Percentiles rank a stretch among this genome's conserved stretches.
These are phyloP conservation scores for Pseudocercospora crystallina DNA, from an alignment of 2,329 filamentous ascomycete species.

Conservation along the genomic window DNA sequence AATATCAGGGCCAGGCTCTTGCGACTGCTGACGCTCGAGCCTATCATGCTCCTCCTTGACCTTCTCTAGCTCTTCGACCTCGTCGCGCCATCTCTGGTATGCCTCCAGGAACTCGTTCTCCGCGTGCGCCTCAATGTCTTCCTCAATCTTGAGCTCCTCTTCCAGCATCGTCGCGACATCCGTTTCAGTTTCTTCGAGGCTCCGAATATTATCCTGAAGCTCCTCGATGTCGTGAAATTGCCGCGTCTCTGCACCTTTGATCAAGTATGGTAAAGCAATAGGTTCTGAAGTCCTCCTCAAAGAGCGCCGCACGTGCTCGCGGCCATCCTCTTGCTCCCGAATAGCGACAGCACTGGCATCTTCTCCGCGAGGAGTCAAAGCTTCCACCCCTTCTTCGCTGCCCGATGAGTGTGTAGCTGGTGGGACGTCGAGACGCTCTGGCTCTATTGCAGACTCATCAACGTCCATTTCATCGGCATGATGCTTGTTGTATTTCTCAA, in stretches of 20 bases:
- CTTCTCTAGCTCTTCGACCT: constrained; percentile 43
- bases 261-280: constrained; percentile 46
- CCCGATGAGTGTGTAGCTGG: constrained; percentile 28
- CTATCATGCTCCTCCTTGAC: constrained; percentile 41
- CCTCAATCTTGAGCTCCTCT: constrained; percentile 27
- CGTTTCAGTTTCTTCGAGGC: constrained; percentile 36
- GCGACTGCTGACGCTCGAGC: constrained; percentile 35
- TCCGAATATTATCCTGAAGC: constrained; percentile 38
- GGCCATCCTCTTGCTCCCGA: constrained; percentile 24
- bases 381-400: constrained; percentile 32
- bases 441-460: constrained; percentile 16
- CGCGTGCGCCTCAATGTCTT: constrained; percentile 32
- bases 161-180: constrained; percentile 35
- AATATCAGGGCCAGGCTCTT: constrained; percentile 41
- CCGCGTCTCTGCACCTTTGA: constrained; percentile 32
- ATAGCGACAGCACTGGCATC: constrained; percentile 26
- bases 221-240: constrained; percentile 44
- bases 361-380: constrained; percentile 36
- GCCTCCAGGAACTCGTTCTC: constrained; percentile 36
- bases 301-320: constrained; percentile 17
- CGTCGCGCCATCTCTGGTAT: constrained; percentile 44
- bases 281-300: constrained; percentile 42
- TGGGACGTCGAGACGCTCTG: constrained; percentile 8
- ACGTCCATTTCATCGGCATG: constrained; percentile 27
- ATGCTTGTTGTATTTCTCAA: constrained; percentile 23